Percentiles rank a stretch among this genome's conserved stretches.
These are phyloP conservation scores for Rhinocladiella similis DNA, from an alignment of 2,329 filamentous ascomycete genomes.

Conservation along the genomic window DNA sequence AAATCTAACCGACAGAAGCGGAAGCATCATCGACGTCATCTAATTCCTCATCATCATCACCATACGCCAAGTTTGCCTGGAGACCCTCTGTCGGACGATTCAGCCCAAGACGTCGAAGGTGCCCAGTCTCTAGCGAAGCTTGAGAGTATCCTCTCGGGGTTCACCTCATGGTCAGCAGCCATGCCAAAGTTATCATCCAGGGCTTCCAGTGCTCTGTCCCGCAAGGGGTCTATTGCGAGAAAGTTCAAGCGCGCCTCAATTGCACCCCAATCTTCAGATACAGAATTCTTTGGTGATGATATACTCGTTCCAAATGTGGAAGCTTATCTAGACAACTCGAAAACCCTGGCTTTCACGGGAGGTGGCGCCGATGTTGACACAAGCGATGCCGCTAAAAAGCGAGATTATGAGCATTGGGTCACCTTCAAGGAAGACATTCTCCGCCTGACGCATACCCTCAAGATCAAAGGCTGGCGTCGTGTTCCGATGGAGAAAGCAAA, in stretches of 20 bases:
- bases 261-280: conserved; percentile 71
- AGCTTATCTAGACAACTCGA: conserved; percentile 82
- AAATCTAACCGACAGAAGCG: conserved; percentile 64
- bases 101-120: conserved; percentile 3
- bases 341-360: conserved; percentile 75
- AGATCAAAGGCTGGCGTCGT: conserved; percentile 86
- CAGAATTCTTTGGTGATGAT: conserved; percentile 73
- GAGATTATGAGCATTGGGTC: conserved; percentile 77
- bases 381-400: conserved; percentile 54
- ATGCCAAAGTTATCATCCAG: conserved; percentile 12
- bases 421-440: conserved; percentile 90
- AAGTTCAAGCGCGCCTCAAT: conserved; percentile 45
- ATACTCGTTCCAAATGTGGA: conserved; percentile 87
- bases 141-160: conserved; percentile 65
- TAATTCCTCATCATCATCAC: conserved; percentile 38
- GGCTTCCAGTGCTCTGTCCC: conserved; percentile 34
- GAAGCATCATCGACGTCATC: conserved; percentile 49
- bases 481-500: conserved; percentile 57
- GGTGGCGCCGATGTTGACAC: conserved; percentile 49
- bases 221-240: conserved; percentile 44
- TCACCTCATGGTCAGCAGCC: conserved; percentile 36
- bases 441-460: conserved; percentile 81
- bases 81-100: conserved; percentile 7
- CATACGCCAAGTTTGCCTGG: conserved; percentile 31
- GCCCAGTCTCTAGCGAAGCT: conserved; percentile 72